phyloP scores from a whole-genome alignment of 179 eudicot genomes.

The Silene noctiflora region DNA sequence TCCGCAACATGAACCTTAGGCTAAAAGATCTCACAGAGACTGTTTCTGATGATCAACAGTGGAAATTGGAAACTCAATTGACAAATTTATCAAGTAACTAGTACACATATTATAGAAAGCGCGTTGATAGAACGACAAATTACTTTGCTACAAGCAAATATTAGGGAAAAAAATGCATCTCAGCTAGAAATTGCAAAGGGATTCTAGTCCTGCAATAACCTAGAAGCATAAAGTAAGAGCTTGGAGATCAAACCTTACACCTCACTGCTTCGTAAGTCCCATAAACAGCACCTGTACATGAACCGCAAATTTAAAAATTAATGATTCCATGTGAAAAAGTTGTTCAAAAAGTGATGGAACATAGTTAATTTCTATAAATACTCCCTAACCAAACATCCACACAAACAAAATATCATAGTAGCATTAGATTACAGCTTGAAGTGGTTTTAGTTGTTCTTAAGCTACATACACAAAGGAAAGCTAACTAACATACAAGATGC shows the following conservation, averaged over 20 bases:
- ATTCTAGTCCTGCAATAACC: neutral
- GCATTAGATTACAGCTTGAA: neutral
- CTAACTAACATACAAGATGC: neutral
- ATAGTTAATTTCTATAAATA: neutral
- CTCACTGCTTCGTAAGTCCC: constrained; percentile 85
- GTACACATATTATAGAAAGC: neutral
- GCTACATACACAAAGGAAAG: neutral
- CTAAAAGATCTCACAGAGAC: no score
- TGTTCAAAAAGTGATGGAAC: neutral
- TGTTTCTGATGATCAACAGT: no score
- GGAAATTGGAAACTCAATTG: no score
- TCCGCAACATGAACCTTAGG: no score
- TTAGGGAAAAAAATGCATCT: neutral
- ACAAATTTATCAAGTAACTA: no score
- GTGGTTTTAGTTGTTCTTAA: neutral
- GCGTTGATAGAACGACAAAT: neutral
- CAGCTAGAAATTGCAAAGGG: neutral
- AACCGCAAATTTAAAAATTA: neutral
- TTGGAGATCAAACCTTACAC: constrained; percentile 47
- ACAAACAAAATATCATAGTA: neutral
- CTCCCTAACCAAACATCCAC: neutral
- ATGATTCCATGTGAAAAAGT: neutral
- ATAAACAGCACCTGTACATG: constrained; percentile 70
- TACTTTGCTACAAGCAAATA: neutral
- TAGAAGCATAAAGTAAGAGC: neutral